Evolutionary conservation across 2,329 filamentous ascomycete species (phyloP), one percentile per base, ranked within the genome.

Genomic region (Rhexocercosporidium sp.): DNA sequence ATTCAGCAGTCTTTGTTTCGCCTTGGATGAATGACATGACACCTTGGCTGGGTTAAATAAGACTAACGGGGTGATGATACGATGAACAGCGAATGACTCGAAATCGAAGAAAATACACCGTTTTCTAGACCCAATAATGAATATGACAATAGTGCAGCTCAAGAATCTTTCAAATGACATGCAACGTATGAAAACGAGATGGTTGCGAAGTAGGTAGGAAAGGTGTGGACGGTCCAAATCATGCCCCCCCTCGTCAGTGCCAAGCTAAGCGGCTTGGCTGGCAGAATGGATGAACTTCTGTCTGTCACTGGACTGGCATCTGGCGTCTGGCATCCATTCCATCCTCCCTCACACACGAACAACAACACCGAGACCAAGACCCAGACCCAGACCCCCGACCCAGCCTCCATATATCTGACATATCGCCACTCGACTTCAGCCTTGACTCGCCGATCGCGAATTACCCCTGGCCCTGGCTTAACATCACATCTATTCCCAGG

Each of bases 361-460:
- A 29, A 59, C 41, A 44, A 59, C 37, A 59, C 29, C 12, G 31
- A n/a, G n/a, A n/a, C n/a, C n/a, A n/a, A n/a, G n/a, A n/a, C n/a
- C n/a, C n/a, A n/a, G n/a, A n/a, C 7, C 20, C 47, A 51, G 11
- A 51, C 5, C 34, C 9, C 34, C 34, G 14, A 53, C 16, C 29
- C 29, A 37, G n/a, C n/a, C n/a, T n/a, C n/a, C n/a, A n/a, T n/a
- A n/a, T n/a, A n/a, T 18, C 29, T 37, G 16, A 47, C 44, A 18
- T 25, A 59, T 59, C 56, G 56, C 41, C 56, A 59, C 53, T 57
- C 34, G 53, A 57, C 37, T 63, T 66, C 65, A 66, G 59, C 57
- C 49, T 66, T 37, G 64, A 66, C 64, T 57, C 49, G 57, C 64
- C 57, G 64, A 66, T 62, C 57, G 44, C 29, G 29, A 61, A 59